Conservation (phyloP, 1,139 yeast genomes). For the Pichia sp. region DNA sequence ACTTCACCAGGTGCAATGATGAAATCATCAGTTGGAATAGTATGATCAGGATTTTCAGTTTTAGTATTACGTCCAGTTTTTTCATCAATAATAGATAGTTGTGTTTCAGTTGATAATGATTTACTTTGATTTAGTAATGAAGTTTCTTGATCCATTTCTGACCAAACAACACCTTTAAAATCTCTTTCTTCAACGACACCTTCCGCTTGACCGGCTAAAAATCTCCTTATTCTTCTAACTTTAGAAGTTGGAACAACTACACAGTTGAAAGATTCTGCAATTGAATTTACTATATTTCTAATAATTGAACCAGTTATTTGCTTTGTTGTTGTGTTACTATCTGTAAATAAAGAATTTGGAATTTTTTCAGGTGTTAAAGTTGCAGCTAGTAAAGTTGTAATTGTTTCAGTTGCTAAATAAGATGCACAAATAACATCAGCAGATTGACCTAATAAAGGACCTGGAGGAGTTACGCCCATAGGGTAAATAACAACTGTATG, state of each 20-base stretch:
- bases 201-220: constrained; percentile 92
- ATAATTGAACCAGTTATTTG: constrained; percentile 59
- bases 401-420: constrained; percentile 81
- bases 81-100: constrained; percentile 34
- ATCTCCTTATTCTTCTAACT: constrained; percentile 85
- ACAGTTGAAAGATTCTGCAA: constrained; percentile 78
- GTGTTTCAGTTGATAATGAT: constrained; percentile 29
- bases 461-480: constrained; percentile 50
- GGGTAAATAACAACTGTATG: constrained; percentile 86
- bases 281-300: constrained; percentile 68
- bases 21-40: constrained; percentile 74
- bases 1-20: constrained; percentile 75
- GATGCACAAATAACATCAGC: constrained; percentile 91
- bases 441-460: constrained; percentile 74
- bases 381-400: constrained; percentile 67
- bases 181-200: constrained; percentile 88
- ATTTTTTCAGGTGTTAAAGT: constrained; percentile 69
- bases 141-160: constrained; percentile 73
- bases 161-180: constrained; percentile 90
- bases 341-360: constrained; percentile 32
- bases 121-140: constrained; percentile 42
- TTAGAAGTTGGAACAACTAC: constrained; percentile 86
- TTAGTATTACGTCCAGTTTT: constrained; percentile 26
- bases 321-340: background rate
- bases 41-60: constrained; percentile 34